Evolutionary conservation across 805 yeast genomes (phyloP), one percentile per base, ranked within the genome.

Genomic region (Sporopachydermia lactativora): DNA sequence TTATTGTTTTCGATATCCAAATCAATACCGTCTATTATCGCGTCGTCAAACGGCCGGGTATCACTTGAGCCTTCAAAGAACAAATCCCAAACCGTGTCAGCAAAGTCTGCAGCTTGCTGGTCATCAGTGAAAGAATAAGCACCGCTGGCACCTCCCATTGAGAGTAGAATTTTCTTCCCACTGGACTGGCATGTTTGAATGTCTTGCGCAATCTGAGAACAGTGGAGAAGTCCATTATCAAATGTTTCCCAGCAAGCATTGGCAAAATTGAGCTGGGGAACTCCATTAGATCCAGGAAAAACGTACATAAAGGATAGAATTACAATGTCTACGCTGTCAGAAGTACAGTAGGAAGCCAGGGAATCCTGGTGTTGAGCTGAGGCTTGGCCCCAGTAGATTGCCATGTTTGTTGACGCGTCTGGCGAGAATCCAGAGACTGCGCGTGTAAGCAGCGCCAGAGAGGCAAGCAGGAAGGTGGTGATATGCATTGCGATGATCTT

Each of bases 341-440:
- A 66, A 43, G 66, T 63, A 66, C 96, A 85, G 64, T 83, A 83
- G 38, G 65, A 59, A 2, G 67, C 59, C 4, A 75, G 58, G 3
- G 59, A 52, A 28, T 63, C 53, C 49, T 73, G 76, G 6, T 66
- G 53, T 4, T 83, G 83, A n/a, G 71, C 77, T 13, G 89, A 75
- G 50, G 73, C 72, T 60, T 85, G 95, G 41, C 96, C 95, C 95
- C 95, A 85, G 61, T 85, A 85, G 4, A 81, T 66, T 16, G 80
- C 95, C 34, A 84, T 73, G 47, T 82, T 81, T 19, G 66, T 52
- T 38, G 69, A 65, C 28, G 75, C 57, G 14, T 56, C 42, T 5
- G 65, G 50, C 47, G 58, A 51, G 43, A 61, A 61, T 66, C 41
- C 44, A 41, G 8, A 11, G 4, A 42, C 45, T n/a, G 45, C 8